phyloP scores from a whole-genome alignment of 768 basidiomycete species.

The Leccinum boreale region DNA sequence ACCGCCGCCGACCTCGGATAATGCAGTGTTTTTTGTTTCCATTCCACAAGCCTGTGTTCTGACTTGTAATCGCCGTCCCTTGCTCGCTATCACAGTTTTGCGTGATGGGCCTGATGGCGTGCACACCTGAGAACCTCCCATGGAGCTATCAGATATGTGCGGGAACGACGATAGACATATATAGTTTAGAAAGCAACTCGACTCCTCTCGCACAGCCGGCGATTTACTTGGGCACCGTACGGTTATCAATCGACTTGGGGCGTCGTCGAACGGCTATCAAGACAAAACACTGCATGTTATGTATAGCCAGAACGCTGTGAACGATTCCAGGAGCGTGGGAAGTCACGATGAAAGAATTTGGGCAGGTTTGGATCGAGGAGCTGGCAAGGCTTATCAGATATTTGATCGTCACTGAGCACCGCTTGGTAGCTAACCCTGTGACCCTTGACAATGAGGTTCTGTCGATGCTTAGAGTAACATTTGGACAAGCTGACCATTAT shows the following conservation, averaged over 20 bases:
- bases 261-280: not conserved
- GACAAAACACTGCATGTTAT: not conserved
- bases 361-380: no score
- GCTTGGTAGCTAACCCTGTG: no score
- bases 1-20: not conserved
- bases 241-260: not conserved
- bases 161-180: not conserved
- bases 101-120: not conserved
- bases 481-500: no score
- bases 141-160: not conserved
- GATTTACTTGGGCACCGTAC: not conserved
- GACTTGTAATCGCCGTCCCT: not conserved
- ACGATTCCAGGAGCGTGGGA: not conserved
- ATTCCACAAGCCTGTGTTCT: not conserved
- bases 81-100: not conserved
- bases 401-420: no score
- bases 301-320: not conserved
- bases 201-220: not conserved
- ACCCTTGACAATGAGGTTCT: no score
- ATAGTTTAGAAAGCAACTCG: not conserved
- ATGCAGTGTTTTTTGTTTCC: not conserved
- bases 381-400: no score
- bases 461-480: no score
- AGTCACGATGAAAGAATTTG: no score
- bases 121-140: not conserved